These are phyloP conservation scores for Nothophoma quercina DNA, from an alignment of 2,329 filamentous ascomycete genomes.

Conservation along the genomic window DNA sequence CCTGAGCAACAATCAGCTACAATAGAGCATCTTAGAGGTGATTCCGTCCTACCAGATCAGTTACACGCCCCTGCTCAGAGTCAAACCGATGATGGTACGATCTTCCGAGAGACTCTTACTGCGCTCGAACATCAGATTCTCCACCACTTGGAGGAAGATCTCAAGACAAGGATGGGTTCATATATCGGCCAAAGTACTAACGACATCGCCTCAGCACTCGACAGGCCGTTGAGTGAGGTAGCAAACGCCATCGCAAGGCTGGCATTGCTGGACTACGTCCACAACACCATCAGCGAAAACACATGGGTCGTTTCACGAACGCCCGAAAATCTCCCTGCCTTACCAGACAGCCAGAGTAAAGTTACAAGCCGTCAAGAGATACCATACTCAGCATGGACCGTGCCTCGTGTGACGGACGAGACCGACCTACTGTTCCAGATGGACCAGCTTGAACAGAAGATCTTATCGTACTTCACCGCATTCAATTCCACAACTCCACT, in stretches of 20 bases:
- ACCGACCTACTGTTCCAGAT: slow-evolving; percentile 10
- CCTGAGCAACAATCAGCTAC: slow-evolving; percentile 1
- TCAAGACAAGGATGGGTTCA: slow-evolving; percentile 23
- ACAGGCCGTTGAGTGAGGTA: not conserved
- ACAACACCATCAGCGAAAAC: slow-evolving; percentile 22
- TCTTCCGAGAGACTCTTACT: not conserved
- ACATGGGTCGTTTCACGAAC: slow-evolving; percentile 29
- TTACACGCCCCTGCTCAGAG: not conserved
- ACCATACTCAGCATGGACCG: not conserved
- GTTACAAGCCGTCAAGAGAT: no score
- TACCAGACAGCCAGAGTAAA: not conserved
- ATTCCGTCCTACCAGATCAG: not conserved
- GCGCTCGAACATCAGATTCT: slow-evolving; percentile 20
- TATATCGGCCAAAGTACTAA: slow-evolving; percentile 24
- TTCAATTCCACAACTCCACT: not conserved
- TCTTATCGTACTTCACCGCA: slow-evolving; percentile 1
- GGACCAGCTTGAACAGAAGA: slow-evolving; percentile 5
- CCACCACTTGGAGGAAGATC: slow-evolving; percentile 18
- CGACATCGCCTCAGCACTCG: slow-evolving; percentile 18
- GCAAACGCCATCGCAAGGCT: slow-evolving; percentile 5
- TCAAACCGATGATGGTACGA: not conserved
- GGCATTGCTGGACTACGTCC: slow-evolving; percentile 10
- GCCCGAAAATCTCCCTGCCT: slow-evolving; percentile 16
- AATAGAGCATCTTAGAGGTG: not conserved
- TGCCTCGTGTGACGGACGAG: not conserved